These are phyloP conservation scores for Lecanosticta acicola DNA, from an alignment of 2,329 filamentous ascomycete species.

Conservation along the genomic window DNA sequence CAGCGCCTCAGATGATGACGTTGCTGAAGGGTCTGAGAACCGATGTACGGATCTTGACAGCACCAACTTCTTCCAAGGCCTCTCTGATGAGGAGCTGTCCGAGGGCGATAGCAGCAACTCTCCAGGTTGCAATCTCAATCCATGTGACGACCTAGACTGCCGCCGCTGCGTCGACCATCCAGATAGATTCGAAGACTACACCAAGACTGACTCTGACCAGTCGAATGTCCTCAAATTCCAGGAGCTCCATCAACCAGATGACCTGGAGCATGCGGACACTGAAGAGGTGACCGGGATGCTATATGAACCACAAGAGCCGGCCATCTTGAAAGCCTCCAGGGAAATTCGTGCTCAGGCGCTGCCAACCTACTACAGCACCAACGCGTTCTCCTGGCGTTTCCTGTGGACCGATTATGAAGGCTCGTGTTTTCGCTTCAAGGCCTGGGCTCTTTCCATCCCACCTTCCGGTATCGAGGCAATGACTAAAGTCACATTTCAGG, in stretches of 20 bases:
- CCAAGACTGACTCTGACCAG: not conserved
- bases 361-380: slow-evolving; percentile 12
- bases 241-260: slow-evolving; percentile 6
- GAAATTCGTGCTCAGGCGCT: slow-evolving; percentile 12
- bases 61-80: too few relatives aligned
- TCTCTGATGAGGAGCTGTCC: not conserved
- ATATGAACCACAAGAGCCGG: slow-evolving; percentile 10
- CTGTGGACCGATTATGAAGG: slow-evolving; percentile 8
- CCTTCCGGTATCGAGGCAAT: slow-evolving; percentile 2
- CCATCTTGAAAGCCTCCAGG: slow-evolving; percentile 8
- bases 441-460: slow-evolving; percentile 4
- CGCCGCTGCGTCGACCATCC: not conserved
- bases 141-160: not conserved
- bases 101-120: slow-evolving; percentile 1
- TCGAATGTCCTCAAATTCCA: slow-evolving; percentile 1
- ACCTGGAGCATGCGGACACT: slow-evolving; percentile 8
- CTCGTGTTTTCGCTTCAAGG: slow-evolving; percentile 7
- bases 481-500: slow-evolving; percentile 9
- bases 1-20: too few relatives aligned
- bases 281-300: slow-evolving; percentile 13
- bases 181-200: not conserved
- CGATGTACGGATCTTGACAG: too few relatives aligned
- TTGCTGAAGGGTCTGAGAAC: too few relatives aligned
- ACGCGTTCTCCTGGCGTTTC: slow-evolving; percentile 14
- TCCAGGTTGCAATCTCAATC: not conserved